Conservation (phyloP, 768 basidiomycete species). For the Heimioporus sp. region DNA sequence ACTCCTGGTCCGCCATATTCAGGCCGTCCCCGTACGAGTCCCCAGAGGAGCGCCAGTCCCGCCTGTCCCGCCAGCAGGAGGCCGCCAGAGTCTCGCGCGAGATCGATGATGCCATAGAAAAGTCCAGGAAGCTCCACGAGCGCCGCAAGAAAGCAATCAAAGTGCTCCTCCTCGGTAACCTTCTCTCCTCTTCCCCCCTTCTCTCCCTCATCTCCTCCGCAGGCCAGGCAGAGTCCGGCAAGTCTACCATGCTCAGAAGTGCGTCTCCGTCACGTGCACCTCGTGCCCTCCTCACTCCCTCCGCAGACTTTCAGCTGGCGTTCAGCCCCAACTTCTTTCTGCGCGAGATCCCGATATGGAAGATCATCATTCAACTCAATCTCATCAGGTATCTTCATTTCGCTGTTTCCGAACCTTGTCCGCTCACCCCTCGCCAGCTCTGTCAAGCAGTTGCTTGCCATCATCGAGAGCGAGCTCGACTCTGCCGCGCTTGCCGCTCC, state of each 20-base stretch:
- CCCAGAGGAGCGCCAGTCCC: not conserved
- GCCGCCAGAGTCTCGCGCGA: conserved; percentile 21
- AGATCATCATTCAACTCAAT: conserved; percentile 65
- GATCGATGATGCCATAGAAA: conserved; percentile 31
- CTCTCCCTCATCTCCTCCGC: not conserved
- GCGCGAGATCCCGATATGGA: conserved; percentile 58
- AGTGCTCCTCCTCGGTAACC: conserved; percentile 25
- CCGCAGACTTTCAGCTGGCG: conserved; percentile 62
- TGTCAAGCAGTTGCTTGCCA: conserved; percentile 54
- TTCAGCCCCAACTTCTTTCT: conserved; percentile 63
- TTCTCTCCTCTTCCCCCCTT: rapidly evolving
- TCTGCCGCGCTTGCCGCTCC: conserved; percentile 3
- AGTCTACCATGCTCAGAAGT: conserved; percentile 33
- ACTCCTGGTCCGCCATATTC: conserved; percentile 22
- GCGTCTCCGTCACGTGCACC: not conserved
- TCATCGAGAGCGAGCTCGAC: conserved; percentile 48
- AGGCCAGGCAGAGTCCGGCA: conserved; percentile 33
- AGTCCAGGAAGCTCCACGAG: conserved; percentile 17
- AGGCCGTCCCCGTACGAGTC: conserved; percentile 18
- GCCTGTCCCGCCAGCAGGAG: conserved; percentile 23
- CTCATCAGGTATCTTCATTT: conserved; percentile 49
- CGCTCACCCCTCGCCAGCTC: conserved; percentile 37
- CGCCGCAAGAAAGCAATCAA: conserved; percentile 29
- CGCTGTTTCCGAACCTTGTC: not conserved
- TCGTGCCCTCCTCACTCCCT: not conserved